These are phyloP conservation scores for Leccinum pachyderme DNA, from an alignment of 1,284 basidiomycete species.

Conservation along the genomic window DNA sequence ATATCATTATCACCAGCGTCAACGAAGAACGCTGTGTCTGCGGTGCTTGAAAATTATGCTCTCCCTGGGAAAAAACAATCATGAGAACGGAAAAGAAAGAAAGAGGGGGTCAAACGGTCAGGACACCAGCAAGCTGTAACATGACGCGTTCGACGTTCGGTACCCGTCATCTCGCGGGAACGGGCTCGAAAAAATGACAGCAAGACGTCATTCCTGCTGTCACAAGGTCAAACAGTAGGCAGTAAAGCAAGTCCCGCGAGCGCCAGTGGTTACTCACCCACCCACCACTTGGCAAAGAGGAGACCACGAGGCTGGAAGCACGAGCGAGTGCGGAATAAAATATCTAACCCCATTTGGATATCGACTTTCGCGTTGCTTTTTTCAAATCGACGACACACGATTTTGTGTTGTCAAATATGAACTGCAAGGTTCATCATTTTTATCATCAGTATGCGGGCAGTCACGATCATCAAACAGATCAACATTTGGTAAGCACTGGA, in stretches of 20 bases:
- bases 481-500: slow-evolving; percentile 13
- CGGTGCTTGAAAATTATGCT: slow-evolving; percentile 1
- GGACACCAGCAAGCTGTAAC: background rate
- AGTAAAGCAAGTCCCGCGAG: background rate
- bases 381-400: background rate
- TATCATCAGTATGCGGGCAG: slow-evolving; percentile 8
- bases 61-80: background rate
- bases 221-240: background rate
- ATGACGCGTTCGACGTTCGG: background rate
- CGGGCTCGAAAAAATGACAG: background rate
- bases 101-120: background rate
- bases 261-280: background rate
- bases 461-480: slow-evolving; percentile 12
- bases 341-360: background rate
- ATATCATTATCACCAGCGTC: background rate
- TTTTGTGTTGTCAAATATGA: background rate
- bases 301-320: slow-evolving; percentile 16
- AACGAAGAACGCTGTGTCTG: background rate
- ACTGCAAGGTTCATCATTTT: slow-evolving; percentile 19
- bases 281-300: slow-evolving; percentile 7
- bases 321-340: background rate
- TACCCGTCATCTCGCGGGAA: slow-evolving; percentile 1
- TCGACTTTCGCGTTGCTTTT: slow-evolving; percentile 7
- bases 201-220: background rate
- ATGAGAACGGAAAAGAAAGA: background rate